Percentiles rank a stretch among this genome's conserved stretches.
These are phyloP conservation scores for Trametes cingulata DNA, from an alignment of 768 basidiomycete genomes.

Conservation along the genomic window DNA sequence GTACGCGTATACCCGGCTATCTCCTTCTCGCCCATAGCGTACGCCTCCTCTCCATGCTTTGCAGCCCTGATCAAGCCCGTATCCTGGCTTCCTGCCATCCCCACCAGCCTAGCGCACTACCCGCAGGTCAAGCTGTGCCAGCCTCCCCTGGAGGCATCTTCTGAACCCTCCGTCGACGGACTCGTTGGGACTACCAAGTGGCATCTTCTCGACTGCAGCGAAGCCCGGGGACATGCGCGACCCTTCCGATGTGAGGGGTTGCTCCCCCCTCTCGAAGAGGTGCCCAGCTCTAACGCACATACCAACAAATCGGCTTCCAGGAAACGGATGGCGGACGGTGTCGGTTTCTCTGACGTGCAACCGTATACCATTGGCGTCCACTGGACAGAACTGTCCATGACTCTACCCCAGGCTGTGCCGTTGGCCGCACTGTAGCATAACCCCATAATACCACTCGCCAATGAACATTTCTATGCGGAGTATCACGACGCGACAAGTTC, in stretches of 20 bases:
- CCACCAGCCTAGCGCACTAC: conserved; percentile 12
- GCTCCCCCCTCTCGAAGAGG: conserved; percentile 1
- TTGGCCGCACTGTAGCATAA: neutral
- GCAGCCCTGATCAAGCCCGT: conserved; percentile 18
- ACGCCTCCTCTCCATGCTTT: conserved; percentile 10
- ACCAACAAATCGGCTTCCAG: neutral
- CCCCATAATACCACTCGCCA: too few species aligned
- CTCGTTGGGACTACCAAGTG: conserved; percentile 9
- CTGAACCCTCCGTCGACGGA: neutral
- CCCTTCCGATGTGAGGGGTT: conserved; percentile 11
- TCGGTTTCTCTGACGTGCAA: conserved; percentile 13
- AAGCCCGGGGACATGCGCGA: conserved; percentile 3
- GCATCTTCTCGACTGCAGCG: conserved; percentile 7
- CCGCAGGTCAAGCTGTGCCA: conserved; percentile 16
- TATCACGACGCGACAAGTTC: too few species aligned
- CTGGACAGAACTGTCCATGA: conserved; percentile 14
- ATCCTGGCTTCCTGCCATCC: conserved; percentile 14
- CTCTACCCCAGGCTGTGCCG: conserved; percentile 13
- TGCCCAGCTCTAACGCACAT: neutral
- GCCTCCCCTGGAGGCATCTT: conserved; percentile 11
- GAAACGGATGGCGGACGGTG: conserved; percentile 7
- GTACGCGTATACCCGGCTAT: conserved; percentile 18
- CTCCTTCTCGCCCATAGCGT: conserved; percentile 13
- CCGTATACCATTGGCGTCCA: conserved; percentile 16
- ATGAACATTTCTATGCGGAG: too few species aligned